phyloP scores from a whole-genome alignment of 306 rosid genomes.

The Prunus padus region DNA sequence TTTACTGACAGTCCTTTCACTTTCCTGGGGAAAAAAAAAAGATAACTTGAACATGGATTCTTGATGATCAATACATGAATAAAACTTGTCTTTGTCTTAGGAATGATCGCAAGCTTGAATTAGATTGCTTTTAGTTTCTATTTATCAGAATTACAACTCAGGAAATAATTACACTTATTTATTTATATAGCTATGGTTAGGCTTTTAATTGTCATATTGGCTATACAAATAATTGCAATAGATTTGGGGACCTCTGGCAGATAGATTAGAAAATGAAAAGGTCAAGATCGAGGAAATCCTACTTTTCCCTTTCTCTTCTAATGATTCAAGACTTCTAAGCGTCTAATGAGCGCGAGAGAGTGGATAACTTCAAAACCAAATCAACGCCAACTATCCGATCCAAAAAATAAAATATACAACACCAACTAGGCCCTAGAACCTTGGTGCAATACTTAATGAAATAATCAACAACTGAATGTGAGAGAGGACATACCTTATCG shows the following conservation, averaged over 20 bases:
- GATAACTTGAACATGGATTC: not conserved
- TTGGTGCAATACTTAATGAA: no score
- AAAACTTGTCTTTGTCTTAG: not conserved
- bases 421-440: not conserved
- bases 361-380: not conserved
- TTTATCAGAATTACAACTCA: not conserved
- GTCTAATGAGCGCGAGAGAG: slow-evolving; percentile 1
- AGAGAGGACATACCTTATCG: slow-evolving; percentile 46
- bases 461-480: not conserved
- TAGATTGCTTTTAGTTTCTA: not conserved
- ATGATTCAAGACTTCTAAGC: not conserved
- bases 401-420: not conserved
- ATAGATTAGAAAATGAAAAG: not conserved
- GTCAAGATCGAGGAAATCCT: not conserved
- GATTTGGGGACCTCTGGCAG: not conserved
- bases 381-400: not conserved
- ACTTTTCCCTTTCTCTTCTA: not conserved
- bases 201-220: not conserved
- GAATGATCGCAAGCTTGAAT: not conserved
- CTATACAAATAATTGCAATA: not conserved
- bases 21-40: slow-evolving; percentile 48
- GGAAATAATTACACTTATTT: not conserved
- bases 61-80: not conserved
- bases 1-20: slow-evolving; percentile 69
- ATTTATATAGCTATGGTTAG: not conserved